These are phyloP conservation scores for Claviceps digitariae DNA, from an alignment of 2,329 filamentous ascomycete species.

Conservation along the genomic window DNA sequence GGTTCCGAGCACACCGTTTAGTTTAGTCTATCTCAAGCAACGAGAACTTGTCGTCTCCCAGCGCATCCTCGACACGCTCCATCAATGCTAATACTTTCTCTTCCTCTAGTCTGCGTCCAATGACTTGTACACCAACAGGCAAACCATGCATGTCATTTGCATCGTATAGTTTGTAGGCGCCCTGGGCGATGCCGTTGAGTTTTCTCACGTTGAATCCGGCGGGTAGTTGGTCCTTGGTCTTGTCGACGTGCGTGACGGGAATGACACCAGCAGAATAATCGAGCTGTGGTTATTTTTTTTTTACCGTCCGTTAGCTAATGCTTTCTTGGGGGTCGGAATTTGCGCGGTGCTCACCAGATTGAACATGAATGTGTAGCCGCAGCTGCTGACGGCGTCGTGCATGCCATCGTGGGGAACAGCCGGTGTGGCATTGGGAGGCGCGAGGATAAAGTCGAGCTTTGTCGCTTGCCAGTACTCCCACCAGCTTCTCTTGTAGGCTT, in stretches of 20 bases:
- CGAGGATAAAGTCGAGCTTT: constrained; percentile 64
- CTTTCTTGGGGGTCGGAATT: not conserved
- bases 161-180: constrained; percentile 80
- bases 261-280: constrained; percentile 77
- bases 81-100: constrained; percentile 78
- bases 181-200: constrained; percentile 66
- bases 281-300: constrained; percentile 33
- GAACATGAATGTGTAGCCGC: constrained; percentile 88
- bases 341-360: constrained; percentile 48
- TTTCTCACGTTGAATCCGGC: constrained; percentile 43
- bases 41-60: constrained; percentile 44
- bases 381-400: constrained; percentile 71
- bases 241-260: constrained; percentile 75
- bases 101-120: constrained; percentile 68
- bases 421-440: constrained; percentile 80
- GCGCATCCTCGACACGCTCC: constrained; percentile 61
- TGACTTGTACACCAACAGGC: constrained; percentile 74
- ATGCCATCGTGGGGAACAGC: constrained; percentile 79
- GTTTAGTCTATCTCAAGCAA: constrained; percentile 34
- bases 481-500: constrained; percentile 64
- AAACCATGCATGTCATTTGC: constrained; percentile 72
- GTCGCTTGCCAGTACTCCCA: constrained; percentile 73
- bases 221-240: constrained; percentile 51
- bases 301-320: not conserved
- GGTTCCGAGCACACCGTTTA: not conserved